These are phyloP conservation scores for Andrographis paniculata DNA, from an alignment of 305 asterid genomes.

Conservation along the genomic window DNA sequence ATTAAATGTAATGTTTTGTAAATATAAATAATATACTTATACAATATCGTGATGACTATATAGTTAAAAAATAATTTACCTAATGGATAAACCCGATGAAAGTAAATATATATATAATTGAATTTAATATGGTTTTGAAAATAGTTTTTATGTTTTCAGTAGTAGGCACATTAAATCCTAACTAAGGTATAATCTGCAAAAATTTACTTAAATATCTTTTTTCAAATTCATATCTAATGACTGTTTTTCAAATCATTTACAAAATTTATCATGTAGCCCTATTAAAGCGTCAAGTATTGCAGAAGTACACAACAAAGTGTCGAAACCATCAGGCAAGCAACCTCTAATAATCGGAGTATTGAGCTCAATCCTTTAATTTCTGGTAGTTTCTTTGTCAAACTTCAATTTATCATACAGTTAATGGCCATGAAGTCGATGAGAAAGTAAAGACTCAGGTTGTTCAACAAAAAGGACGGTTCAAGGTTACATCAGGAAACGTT, in stretches of 20 bases:
- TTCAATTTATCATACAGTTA: conserved; percentile 33
- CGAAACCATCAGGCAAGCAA: conserved; percentile 56
- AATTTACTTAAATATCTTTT: conserved; percentile 6
- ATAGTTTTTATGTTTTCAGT: too few relatives aligned
- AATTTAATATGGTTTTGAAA: too few relatives aligned
- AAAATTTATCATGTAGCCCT: too few relatives aligned
- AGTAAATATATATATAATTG: too few relatives aligned
- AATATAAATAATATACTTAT: too few relatives aligned
- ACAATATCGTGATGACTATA: too few relatives aligned
- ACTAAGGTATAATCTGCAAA: too few relatives aligned
- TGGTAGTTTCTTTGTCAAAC: conserved; percentile 6
- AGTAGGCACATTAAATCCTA: too few relatives aligned
- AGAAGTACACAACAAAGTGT: conserved; percentile 42
- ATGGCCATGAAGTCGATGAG: conserved; percentile 75
- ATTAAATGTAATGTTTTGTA: too few relatives aligned
- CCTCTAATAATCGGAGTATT: background rate
- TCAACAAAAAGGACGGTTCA: conserved; percentile 96
- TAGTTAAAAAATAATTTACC: too few relatives aligned
- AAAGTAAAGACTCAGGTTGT: conserved; percentile 72
- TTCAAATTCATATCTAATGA: conserved; percentile 14
- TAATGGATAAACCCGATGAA: too few relatives aligned
- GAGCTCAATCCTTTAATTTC: background rate
- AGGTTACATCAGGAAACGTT: conserved; percentile 88
- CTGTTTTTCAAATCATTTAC: conserved; percentile 1
- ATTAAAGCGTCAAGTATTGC: conserved; percentile 26